Evolutionary conservation across 805 yeast species (phyloP), one percentile per base, ranked within the genome.

Genomic region (Tetrapisispora iriomotensis): DNA sequence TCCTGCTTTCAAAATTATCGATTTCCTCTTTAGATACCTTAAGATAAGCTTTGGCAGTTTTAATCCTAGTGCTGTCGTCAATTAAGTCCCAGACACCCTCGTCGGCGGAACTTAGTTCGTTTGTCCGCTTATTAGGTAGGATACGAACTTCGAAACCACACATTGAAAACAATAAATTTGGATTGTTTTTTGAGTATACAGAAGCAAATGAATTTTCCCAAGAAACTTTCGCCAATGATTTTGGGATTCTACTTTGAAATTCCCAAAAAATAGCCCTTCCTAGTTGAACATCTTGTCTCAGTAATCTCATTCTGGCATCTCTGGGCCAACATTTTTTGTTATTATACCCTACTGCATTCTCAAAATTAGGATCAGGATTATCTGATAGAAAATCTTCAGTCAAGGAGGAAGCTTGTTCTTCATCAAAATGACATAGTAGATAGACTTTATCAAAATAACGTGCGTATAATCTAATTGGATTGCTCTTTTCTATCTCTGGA

Each of bases 211-310:
- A 69, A 38, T 78, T 80, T 26, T 75, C 80, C 96, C 96, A 90
- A 34, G 72, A 73, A 13, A 90, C 65, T 1, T 75, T 64, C 0
- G 88, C 78, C 10, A 92, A 52, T 0, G 94, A 77, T 4, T 71
- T 59, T 0, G 98, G 97, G 27, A 92, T 60, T 27, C 97, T 70
- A 14, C 82, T 78, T 29, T 77, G 70, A 26, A 92, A 63, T 58
- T 92, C 96, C 95, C 96, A 86, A 56, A 82, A 85, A 0, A 79
- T 82, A 1, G 97, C 96, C 41, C 92, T 68, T 2, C 97, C 98
- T 6, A 92, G 67, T 48, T 86, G 83, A 4, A 90, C 96, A 62
- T 92, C 98, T 42, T 79, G 81, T 32, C 96, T 70, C 77, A 88
- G 79, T 36, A 92, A 62, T 47, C 86, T 74, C 97, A 92, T 92